These are phyloP conservation scores for Musa acuminata DNA, from an alignment of 176 grass and related monocot genomes.

Conservation along the genomic window DNA sequence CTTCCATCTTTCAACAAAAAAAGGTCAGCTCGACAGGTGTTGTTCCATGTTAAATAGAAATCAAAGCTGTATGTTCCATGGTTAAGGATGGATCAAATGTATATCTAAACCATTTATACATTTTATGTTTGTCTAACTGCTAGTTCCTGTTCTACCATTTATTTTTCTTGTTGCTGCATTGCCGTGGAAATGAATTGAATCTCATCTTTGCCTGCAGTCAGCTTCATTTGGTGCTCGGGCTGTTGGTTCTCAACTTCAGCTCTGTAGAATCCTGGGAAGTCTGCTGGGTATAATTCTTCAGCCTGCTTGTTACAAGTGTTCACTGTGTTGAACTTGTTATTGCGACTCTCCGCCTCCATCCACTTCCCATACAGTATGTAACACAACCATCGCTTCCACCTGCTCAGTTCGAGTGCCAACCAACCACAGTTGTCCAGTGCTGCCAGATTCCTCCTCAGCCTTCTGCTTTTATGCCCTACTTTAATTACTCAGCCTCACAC, in stretches of 20 bases:
- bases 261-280: neutral
- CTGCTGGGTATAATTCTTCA: neutral
- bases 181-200: neutral
- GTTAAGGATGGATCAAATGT: neutral
- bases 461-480: neutral
- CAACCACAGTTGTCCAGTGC: neutral
- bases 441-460: conserved; percentile 1
- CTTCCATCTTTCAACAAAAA: too few relatives aligned
- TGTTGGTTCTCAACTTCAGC: neutral
- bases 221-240: neutral
- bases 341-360: neutral
- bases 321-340: conserved; percentile 2
- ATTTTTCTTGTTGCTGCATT: neutral
- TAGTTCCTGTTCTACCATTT: neutral
- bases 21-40: neutral
- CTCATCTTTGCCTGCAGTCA: neutral
- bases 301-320: neutral
- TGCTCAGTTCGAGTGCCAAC: neutral
- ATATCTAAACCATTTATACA: too few relatives aligned
- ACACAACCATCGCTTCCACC: neutral
- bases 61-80: neutral
- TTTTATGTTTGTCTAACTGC: too few relatives aligned
- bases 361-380: neutral
- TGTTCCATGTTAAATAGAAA: neutral
- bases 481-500: conserved; percentile 12